Evolutionary conservation across 306 rosid species (phyloP).

Genomic region (Vigna radiata): DNA sequence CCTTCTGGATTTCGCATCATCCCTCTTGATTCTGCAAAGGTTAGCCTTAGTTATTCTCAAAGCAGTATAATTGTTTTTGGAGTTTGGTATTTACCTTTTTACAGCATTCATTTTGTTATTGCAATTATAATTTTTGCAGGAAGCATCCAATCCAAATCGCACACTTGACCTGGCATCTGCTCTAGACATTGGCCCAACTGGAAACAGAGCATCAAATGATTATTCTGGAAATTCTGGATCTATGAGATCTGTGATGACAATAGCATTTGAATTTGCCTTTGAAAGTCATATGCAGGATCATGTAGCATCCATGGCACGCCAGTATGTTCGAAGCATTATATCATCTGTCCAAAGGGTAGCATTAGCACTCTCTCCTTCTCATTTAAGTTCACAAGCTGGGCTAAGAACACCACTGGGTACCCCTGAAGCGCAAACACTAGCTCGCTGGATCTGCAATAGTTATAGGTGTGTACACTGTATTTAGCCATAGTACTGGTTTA

Average conservation of each 20-base stretch:
- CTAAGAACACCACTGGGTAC: conserved; percentile 90
- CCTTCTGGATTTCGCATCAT: conserved; percentile 99
- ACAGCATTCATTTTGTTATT: neutral
- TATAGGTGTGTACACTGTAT: conserved; percentile 62
- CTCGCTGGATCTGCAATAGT: conserved; percentile 97
- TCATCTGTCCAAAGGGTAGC: conserved; percentile 99
- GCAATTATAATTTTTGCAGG: conserved; percentile 55
- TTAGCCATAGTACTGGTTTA: neutral
- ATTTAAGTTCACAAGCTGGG: conserved; percentile 87
- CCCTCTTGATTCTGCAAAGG: conserved; percentile 98
- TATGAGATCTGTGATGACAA: conserved; percentile 96
- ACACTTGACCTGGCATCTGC: conserved; percentile 98
- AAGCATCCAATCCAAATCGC: conserved; percentile 96
- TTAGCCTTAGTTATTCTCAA: conserved; percentile 43
- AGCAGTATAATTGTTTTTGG: neutral
- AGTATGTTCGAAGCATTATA: conserved; percentile 96
- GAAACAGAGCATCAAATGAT: conserved; percentile 74
- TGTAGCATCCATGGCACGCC: conserved; percentile 98
- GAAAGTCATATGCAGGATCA: conserved; percentile 99
- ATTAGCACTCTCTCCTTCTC: conserved; percentile 93
- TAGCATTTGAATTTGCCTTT: conserved; percentile 97
- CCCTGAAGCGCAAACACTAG: conserved; percentile 98
- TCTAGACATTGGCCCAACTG: conserved; percentile 88
- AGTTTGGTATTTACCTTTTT: neutral
- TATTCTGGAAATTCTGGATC: conserved; percentile 70